Evolutionary conservation across 1,284 basidiomycete genomes (phyloP).

Genomic region (Polyporus tsugae): DNA sequence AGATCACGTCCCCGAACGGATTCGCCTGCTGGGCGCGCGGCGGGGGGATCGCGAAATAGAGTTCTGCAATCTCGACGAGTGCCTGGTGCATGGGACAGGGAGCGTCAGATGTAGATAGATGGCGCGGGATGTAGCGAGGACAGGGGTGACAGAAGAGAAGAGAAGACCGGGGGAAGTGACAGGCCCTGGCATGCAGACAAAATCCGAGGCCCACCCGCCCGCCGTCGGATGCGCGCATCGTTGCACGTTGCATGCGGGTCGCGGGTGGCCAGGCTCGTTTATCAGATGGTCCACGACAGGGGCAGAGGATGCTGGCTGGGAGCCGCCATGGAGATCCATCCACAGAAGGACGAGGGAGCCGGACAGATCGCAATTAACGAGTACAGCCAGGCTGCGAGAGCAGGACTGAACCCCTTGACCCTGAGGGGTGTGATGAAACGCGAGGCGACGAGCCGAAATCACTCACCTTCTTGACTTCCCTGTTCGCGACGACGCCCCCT

Average conservation of each 20-base stretch:
- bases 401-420: slow-evolving; percentile 13
- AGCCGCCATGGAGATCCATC: slow-evolving; percentile 24
- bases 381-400: slow-evolving; percentile 14
- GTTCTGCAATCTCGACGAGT: slow-evolving; percentile 62
- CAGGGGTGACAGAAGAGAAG: slow-evolving; percentile 2
- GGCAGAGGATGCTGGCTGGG: slow-evolving; percentile 9
- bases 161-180: background rate
- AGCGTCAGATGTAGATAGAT: slow-evolving; percentile 28
- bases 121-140: slow-evolving; percentile 17
- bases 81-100: slow-evolving; percentile 35
- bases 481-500: slow-evolving; percentile 66
- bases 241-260: background rate
- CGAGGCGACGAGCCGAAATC: slow-evolving; percentile 11
- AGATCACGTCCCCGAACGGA: slow-evolving; percentile 85
- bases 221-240: background rate
- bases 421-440: slow-evolving; percentile 18
- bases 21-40: slow-evolving; percentile 76
- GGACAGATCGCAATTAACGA: slow-evolving; percentile 20
- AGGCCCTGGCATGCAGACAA: slow-evolving; percentile 11
- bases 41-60: slow-evolving; percentile 86
- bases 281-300: slow-evolving; percentile 25
- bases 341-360: slow-evolving; percentile 22
- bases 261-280: slow-evolving; percentile 6
- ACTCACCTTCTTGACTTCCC: slow-evolving; percentile 80
- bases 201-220: slow-evolving; percentile 8